Base-by-base conservation (phyloP, 164 flowering plant species). In the Tetrastigma voinierianum region DNA sequence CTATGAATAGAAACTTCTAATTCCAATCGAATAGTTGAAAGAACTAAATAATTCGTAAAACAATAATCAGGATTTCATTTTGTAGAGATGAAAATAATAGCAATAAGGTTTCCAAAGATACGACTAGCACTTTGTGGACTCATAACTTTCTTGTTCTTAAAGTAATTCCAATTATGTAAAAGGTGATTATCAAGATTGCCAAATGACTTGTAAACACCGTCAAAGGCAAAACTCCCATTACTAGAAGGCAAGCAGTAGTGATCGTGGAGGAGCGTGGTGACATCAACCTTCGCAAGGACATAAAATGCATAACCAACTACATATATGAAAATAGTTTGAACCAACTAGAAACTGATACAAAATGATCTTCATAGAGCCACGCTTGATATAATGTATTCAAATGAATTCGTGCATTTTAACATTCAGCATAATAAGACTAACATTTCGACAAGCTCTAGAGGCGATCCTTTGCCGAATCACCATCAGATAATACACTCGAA, bases 401-500 rank as follows among this genome's bases (percentile, higher is more conserved):
- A 32, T 32, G 40, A 32, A 32, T 32, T 7, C 6, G 40, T 32
- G 40, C 40, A 21, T 2, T 4, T 14, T 9, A 9, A 9, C 44
- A 23, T 32, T 66, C 2, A 16, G 15, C 6, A 62, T 3, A 3
- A 12, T 9, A 64, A 58, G 43, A 74, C 83, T 47, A 84, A 96
- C 99, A 80, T 90, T 85, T 83, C 88, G 46, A 93, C 88, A 70
- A 96, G 97, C 81, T 91, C 98, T 79, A 91, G 21, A 18, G 92
- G 90, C 76, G 77, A 79, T 96, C 98, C 71, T 85, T 93, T 19
- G 93, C 89, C 24, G 87, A 74, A 60, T 93, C 97, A 60, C 96
- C 97, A 70, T 91, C 97, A 40, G 96, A 77, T 93, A 96, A 76
- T 84, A 87, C 2, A 96, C 89, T 19, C n/a, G 99, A 91, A 48